phyloP scores from a whole-genome alignment of 345 rosid species.

The Rhizophora mangle region DNA sequence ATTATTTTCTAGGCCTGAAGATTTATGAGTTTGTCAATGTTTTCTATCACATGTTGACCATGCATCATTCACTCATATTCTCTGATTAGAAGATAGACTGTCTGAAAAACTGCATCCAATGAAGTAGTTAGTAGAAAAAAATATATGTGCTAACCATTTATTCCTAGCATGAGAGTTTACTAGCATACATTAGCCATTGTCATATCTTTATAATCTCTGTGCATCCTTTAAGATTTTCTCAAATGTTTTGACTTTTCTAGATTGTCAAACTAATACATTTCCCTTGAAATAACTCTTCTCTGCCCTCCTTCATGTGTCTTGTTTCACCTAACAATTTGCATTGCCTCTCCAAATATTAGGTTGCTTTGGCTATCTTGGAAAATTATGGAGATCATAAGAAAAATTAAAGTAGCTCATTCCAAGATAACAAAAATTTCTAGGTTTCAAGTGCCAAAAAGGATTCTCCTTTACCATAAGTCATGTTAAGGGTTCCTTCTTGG shows the following conservation, averaged over 20 bases:
- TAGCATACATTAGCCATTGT: no score
- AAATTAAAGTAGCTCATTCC: not conserved
- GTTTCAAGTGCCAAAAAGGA: constrained; percentile 25
- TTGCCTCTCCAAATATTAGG: constrained; percentile 35
- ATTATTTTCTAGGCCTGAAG: no score
- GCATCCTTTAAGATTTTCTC: not conserved
- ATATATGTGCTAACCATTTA: no score
- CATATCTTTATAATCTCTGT: not conserved
- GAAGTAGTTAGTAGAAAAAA: no score
- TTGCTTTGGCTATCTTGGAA: constrained; percentile 67
- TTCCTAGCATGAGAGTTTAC: no score
- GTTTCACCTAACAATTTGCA: not conserved
- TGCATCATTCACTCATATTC: no score
- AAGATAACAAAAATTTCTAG: constrained; percentile 29
- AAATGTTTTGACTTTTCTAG: no score
- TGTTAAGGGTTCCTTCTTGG: constrained; percentile 54
- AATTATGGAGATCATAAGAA: constrained; percentile 42
- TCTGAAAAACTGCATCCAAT: no score
- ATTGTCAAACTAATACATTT: not conserved
- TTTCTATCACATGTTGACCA: no score
- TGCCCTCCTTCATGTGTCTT: not conserved
- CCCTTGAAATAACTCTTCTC: not conserved
- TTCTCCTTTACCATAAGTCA: constrained; percentile 30
- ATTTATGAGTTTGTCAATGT: no score
- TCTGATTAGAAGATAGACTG: no score